phyloP scores from a whole-genome alignment of 352 stramenopile species.

The Hyaloperonospora arabidopsidis region DNA sequence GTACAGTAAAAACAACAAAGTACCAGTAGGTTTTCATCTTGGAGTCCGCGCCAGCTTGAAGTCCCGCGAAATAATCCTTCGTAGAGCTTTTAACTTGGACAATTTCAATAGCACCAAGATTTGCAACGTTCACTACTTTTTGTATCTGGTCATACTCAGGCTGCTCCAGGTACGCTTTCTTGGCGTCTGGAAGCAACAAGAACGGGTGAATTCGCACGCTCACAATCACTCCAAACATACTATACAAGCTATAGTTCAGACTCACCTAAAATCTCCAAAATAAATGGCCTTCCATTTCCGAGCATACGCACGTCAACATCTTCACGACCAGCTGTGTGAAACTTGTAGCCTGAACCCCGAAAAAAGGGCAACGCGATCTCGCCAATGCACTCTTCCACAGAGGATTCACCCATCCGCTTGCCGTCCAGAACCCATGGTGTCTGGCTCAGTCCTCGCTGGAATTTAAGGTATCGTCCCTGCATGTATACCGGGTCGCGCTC shows the following conservation, averaged over 20 bases:
- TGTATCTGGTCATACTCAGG: conserved; percentile 48
- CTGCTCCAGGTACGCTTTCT: conserved; percentile 54
- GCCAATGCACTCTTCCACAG: conserved; percentile 85
- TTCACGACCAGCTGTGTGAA: conserved; percentile 94
- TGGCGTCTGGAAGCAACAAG: conserved; percentile 43
- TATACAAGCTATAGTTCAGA: neutral
- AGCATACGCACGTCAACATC: conserved; percentile 98
- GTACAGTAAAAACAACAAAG: neutral
- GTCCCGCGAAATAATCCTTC: conserved; percentile 72
- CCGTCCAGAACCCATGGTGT: conserved; percentile 88
- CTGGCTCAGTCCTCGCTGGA: conserved; percentile 83
- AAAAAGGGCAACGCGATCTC: conserved; percentile 64
- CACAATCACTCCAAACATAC: neutral
- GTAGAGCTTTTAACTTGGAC: conserved; percentile 68
- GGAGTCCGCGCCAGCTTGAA: conserved; percentile 74
- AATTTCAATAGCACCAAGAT: conserved; percentile 70
- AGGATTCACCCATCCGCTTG: conserved; percentile 76
- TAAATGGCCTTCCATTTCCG: conserved; percentile 88
- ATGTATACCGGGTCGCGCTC: conserved; percentile 84
- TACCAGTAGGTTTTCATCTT: conserved; percentile 88
- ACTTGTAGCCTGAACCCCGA: conserved; percentile 83
- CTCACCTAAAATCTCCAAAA: conserved; percentile 72
- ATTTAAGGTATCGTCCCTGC: conserved; percentile 87
- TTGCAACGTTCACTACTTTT: conserved; percentile 56
- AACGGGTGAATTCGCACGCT: conserved; percentile 8